Conservation (phyloP, 1,284 basidiomycete species). For the Puccinia sorghi region DNA sequence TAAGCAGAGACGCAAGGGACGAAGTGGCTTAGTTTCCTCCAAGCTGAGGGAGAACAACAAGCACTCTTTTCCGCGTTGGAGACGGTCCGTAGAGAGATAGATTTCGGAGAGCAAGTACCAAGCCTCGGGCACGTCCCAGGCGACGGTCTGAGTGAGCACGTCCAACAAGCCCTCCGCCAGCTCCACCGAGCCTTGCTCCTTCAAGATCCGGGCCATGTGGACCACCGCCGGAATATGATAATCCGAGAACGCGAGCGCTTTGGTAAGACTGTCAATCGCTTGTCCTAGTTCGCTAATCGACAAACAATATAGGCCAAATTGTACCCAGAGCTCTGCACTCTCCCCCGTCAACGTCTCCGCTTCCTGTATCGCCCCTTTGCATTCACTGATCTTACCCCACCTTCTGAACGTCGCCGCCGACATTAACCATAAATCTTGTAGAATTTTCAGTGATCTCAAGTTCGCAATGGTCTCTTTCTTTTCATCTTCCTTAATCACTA, state of each 20-base stretch:
- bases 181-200: slow-evolving; percentile 59
- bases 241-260: slow-evolving; percentile 54
- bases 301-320: slow-evolving; percentile 60
- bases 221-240: slow-evolving; percentile 71
- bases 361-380: slow-evolving; percentile 87
- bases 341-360: slow-evolving; percentile 84
- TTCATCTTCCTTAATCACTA: slow-evolving; percentile 10
- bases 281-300: slow-evolving; percentile 5
- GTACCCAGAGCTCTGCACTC: slow-evolving; percentile 89
- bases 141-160: slow-evolving; percentile 61
- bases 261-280: slow-evolving; percentile 49
- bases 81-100: slow-evolving; percentile 63
- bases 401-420: slow-evolving; percentile 90
- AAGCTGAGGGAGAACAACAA: slow-evolving; percentile 71
- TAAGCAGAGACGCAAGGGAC: slow-evolving; percentile 56
- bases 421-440: slow-evolving; percentile 89
- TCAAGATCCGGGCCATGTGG: slow-evolving; percentile 72
- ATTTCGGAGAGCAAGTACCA: slow-evolving; percentile 86
- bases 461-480: slow-evolving; percentile 13
- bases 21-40: slow-evolving; percentile 64
- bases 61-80: slow-evolving; percentile 72
- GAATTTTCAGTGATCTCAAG: slow-evolving; percentile 69
- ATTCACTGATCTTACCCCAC: slow-evolving; percentile 82
- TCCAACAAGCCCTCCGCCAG: slow-evolving; percentile 59
- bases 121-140: slow-evolving; percentile 86